Evolutionary conservation across 2,329 filamentous ascomycete species (phyloP), one percentile per base, ranked within the genome.

Genomic region (Sclerotinia borealis): DNA sequence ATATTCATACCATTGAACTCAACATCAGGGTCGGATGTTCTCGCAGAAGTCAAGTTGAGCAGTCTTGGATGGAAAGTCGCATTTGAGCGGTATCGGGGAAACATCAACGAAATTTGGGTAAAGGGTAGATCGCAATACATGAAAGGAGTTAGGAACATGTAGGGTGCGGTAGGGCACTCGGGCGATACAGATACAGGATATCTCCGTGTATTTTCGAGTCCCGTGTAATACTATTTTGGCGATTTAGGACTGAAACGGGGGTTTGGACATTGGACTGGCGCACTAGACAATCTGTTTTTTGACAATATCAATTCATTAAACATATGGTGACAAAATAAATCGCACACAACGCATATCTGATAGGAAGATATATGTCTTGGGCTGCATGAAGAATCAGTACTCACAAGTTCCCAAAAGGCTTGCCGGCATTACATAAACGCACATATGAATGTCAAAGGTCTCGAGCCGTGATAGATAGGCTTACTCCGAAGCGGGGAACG

Each of bases 51-150:
- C 45, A 59, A 59, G 31, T 51, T 59, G 31, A 50, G 56, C 41
- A 59, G 56, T 31, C 56, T 59, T 59, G 56, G 56, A 29, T 36
- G 37, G 4, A 49, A 59, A 39, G 41, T 59, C 43, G 29, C 31
- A 51, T 51, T 48, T 29, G 56, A 48, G 43, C 22, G 31, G 8
- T 59, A 49, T 39, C 56, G 31, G 7, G 56, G 56, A 19, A 50
- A 59, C 29, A 59, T 59, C 25, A 15, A 37, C 19, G 56, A 59
- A 31, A 59, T 59, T 27, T 59, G 47, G 56, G 45, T 51, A 39
- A 59, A 59, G 25, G 56, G 31, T 15, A 37, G 19, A 6, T n/a
- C 56, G 29, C 39, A 56, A 34, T 34, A 45, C 27, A 13, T 34
- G 39, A 37, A 59, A 37, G 31, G 39, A 15, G 25, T 15, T 6